Evolutionary conservation across 2,329 filamentous ascomycete species (phyloP).

Genomic region (Hymenoscyphus infarciens): DNA sequence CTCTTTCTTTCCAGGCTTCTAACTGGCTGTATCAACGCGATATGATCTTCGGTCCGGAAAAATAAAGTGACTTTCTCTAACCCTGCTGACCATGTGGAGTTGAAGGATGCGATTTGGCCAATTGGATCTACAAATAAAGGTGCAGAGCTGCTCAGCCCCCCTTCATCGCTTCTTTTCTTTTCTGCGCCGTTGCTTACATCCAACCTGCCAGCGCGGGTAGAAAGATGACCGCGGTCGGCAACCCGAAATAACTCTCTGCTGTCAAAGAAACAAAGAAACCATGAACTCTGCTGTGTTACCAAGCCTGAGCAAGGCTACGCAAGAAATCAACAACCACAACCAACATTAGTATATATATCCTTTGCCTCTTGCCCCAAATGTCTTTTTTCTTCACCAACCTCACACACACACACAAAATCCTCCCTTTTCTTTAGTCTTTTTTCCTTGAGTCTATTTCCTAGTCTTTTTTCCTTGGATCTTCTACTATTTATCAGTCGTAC

Average conservation of each 20-base stretch:
- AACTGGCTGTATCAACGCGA: neutral
- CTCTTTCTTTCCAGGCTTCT: neutral
- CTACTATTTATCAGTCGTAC: constrained; percentile 13
- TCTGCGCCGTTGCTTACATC: constrained; percentile 2
- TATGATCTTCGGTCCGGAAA: neutral
- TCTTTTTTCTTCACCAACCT: constrained; percentile 17
- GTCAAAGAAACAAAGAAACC: neutral
- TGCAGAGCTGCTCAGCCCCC: constrained; percentile 1
- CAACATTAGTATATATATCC: neutral
- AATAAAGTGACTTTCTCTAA: neutral
- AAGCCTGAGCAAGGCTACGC: neutral
- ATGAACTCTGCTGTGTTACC: neutral
- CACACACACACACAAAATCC: constrained; percentile 21
- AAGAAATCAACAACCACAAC: neutral
- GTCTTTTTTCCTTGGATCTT: constrained; percentile 14
- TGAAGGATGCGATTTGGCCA: neutral
- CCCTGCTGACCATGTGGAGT: neutral
- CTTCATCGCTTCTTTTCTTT: neutral
- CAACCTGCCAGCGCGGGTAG: neutral
- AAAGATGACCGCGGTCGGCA: neutral
- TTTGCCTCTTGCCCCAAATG: neutral
- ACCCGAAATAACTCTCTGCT: neutral
- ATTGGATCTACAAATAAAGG: neutral
- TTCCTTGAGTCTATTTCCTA: constrained; percentile 22
- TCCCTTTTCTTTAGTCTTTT: constrained; percentile 14